A percentile compares a stretch with the other conserved stretches of the same genome.
These are phyloP conservation scores for Eragrostis curvula DNA, from an alignment of 176 grass and related monocot genomes.

Conservation along the genomic window DNA sequence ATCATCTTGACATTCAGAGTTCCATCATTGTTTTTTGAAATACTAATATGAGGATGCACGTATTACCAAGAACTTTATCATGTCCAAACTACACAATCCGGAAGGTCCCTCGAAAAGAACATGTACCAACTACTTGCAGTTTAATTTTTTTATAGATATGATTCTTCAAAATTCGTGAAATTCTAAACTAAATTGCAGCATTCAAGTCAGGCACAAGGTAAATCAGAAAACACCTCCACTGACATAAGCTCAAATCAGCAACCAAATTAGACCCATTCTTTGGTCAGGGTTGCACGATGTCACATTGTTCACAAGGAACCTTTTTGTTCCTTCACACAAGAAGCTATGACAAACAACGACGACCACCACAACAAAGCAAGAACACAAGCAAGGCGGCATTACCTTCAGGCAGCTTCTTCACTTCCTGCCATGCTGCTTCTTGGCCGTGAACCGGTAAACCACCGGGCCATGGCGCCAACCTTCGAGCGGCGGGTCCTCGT, in stretches of 20 bases:
- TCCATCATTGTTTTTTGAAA: not conserved
- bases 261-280: conserved; percentile 5
- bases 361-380: not conserved
- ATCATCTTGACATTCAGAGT: not conserved
- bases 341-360: not conserved
- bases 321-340: not conserved
- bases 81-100: not conserved
- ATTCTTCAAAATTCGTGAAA: conserved; percentile 1
- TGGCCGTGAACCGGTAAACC: conserved; percentile 66
- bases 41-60: conserved; percentile 1
- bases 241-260: not conserved
- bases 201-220: conserved; percentile 18
- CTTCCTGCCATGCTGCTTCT: conserved; percentile 40
- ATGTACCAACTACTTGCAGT: not conserved
- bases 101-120: not conserved
- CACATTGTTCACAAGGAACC: conserved; percentile 14
- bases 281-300: not conserved
- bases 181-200: not conserved
- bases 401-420: conserved; percentile 42
- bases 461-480: conserved; percentile 71
- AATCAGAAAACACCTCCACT: conserved; percentile 4
- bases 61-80: not conserved
- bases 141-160: not conserved
- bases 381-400: conserved; percentile 26
- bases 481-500: conserved; percentile 68